phyloP scores from a whole-genome alignment of 2,329 filamentous ascomycete species.

The Nigrospora oryzae region DNA sequence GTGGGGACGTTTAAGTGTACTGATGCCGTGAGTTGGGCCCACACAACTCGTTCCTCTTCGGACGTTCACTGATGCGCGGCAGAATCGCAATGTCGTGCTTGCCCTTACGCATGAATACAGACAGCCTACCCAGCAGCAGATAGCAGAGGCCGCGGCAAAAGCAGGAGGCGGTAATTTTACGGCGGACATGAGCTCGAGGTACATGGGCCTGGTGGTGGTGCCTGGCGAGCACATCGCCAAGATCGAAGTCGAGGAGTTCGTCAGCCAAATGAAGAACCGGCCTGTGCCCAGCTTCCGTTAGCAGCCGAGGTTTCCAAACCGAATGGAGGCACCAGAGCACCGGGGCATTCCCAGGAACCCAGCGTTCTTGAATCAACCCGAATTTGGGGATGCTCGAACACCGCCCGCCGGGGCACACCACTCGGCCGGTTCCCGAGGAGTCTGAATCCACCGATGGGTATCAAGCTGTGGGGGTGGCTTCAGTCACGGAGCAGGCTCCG shows the following conservation, averaged over 20 bases:
- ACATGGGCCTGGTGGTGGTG: constrained; percentile 82
- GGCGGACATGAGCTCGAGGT: constrained; percentile 73
- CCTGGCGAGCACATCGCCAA: constrained; percentile 78
- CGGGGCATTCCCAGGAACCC: too few relatives aligned
- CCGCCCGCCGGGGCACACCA: too few relatives aligned
- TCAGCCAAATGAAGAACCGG: constrained; percentile 36
- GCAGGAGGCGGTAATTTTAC: constrained; percentile 34
- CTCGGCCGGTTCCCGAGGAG: too few relatives aligned
- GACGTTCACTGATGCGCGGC: not conserved
- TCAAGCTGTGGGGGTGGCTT: too few relatives aligned
- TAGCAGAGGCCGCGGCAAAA: constrained; percentile 25
- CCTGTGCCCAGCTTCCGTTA: not conserved
- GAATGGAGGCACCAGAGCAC: too few relatives aligned
- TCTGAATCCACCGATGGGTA: too few relatives aligned
- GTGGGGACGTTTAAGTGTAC: constrained; percentile 90
- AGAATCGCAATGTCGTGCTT: constrained; percentile 87
- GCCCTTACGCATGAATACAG: constrained; percentile 85
- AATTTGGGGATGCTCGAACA: too few relatives aligned
- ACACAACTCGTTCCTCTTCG: too few relatives aligned
- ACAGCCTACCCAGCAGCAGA: constrained; percentile 49
- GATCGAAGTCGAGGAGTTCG: constrained; percentile 79
- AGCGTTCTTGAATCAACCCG: too few relatives aligned
- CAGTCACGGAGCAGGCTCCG: too few relatives aligned
- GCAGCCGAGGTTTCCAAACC: too few relatives aligned
- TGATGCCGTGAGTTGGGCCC: constrained; percentile 58